Evolutionary conservation across 495 filamentous ascomycete genomes (phyloP).

Genomic region (Trichoderma erinaceum): DNA sequence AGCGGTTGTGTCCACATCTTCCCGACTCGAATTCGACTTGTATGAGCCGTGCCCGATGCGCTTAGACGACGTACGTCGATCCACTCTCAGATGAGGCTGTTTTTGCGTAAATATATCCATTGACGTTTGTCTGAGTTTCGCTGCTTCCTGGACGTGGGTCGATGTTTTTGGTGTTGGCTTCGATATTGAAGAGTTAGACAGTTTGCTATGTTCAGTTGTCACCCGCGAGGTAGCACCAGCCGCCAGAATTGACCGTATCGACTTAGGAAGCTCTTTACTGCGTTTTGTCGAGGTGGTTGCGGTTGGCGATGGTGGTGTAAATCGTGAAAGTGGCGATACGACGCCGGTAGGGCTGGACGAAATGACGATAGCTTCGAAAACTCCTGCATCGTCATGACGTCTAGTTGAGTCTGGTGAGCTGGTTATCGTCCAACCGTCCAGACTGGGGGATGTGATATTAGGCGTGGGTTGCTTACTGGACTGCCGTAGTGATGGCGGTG

Average conservation of each 20-base stretch:
- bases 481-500: constrained; percentile 4
- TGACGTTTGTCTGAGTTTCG: constrained; percentile 19
- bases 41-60: not conserved
- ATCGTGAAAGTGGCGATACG: constrained; percentile 21
- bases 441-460: constrained; percentile 20
- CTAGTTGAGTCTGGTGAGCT: constrained; percentile 34
- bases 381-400: constrained; percentile 21
- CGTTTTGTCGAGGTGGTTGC: not conserved
- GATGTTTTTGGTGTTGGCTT: constrained; percentile 1
- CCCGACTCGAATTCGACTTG: not conserved
- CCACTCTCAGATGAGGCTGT: not conserved
- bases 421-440: constrained; percentile 36
- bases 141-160: constrained; percentile 4
- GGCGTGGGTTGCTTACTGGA: constrained; percentile 16
- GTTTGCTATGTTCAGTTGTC: not conserved
- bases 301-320: constrained; percentile 13
- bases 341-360: constrained; percentile 35
- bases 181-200: not conserved
- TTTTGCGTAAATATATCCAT: constrained; percentile 16
- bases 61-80: not conserved
- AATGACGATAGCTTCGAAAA: constrained; percentile 35
- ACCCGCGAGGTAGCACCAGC: not conserved
- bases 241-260: not conserved
- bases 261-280: not conserved
- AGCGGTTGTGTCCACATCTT: not conserved